Conservation (phyloP, 768 basidiomycete genomes). For the Lactarius sanguifluus region DNA sequence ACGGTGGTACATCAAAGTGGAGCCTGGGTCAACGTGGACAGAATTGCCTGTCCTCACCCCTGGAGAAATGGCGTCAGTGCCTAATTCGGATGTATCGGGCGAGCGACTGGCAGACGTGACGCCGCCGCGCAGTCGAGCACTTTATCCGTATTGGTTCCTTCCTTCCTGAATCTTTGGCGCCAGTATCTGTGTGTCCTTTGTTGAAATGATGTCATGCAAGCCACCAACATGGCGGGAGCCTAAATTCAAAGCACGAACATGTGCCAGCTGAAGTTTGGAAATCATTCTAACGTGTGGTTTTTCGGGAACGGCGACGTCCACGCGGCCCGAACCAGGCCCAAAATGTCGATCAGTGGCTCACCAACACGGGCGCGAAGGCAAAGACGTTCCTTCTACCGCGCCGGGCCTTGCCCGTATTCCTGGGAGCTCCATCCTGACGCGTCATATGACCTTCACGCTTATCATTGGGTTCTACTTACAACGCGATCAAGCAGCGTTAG, state of each 20-base stretch:
- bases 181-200: neutral
- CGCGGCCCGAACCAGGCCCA: neutral
- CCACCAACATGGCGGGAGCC: constrained; percentile 11
- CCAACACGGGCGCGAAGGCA: neutral
- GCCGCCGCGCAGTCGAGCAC: neutral
- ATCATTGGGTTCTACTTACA: neutral
- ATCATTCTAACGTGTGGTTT: neutral
- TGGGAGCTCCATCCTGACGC: constrained; percentile 12
- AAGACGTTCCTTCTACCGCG: neutral
- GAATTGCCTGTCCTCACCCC: neutral
- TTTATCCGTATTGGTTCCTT: neutral
- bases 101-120: neutral
- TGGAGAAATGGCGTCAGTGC: neutral
- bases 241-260: constrained; percentile 13
- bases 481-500: neutral
- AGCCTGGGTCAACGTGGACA: neutral
- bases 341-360: neutral
- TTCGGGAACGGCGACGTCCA: neutral
- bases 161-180: constrained; percentile 1
- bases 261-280: neutral
- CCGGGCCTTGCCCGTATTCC: constrained; percentile 1
- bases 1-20: neutral
- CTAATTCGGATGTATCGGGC: constrained; percentile 1
- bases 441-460: constrained; percentile 6
- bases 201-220: constrained; percentile 21